phyloP scores from a whole-genome alignment of 768 basidiomycete species.

The Lentinula sp. region DNA sequence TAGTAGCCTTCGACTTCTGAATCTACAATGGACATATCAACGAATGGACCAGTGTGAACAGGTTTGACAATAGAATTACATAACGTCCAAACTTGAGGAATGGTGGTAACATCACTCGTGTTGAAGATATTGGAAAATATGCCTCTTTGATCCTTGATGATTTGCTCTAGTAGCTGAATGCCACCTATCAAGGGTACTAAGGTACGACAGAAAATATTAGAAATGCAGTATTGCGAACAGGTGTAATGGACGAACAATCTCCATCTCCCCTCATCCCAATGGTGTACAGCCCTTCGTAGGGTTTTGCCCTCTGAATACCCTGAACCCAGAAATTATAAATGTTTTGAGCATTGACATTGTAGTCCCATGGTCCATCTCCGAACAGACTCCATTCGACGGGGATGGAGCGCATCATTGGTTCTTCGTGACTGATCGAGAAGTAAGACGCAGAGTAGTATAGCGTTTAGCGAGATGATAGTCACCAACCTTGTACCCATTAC shows the following conservation, averaged over 20 bases:
- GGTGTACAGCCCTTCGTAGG: slow-evolving; percentile 59
- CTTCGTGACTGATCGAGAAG: slow-evolving; percentile 44
- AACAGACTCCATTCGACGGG: slow-evolving; percentile 60
- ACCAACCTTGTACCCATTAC: slow-evolving; percentile 64
- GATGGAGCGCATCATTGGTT: slow-evolving; percentile 70
- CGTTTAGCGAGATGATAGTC: not conserved
- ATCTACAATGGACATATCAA: slow-evolving; percentile 18
- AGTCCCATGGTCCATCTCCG: slow-evolving; percentile 59
- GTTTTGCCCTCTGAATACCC: slow-evolving; percentile 51
- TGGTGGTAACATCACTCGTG: slow-evolving; percentile 34
- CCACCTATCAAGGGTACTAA: slow-evolving; percentile 47
- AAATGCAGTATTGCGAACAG: not conserved
- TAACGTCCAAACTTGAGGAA: slow-evolving; percentile 65
- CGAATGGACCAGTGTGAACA: not conserved
- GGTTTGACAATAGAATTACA: slow-evolving; percentile 29
- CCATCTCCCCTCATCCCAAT: slow-evolving; percentile 66
- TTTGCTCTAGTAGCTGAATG: slow-evolving; percentile 44
- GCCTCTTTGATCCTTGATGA: slow-evolving; percentile 55
- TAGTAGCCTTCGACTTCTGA: slow-evolving; percentile 66
- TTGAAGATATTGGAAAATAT: slow-evolving; percentile 51
- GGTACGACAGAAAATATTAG: not conserved
- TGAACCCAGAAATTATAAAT: slow-evolving; percentile 60
- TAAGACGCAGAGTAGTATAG: not conserved
- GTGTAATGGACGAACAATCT: slow-evolving; percentile 18
- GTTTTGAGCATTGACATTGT: slow-evolving; percentile 43